Evolutionary conservation across 179 eudicot species (phyloP), one percentile per base, ranked within the genome.

Genomic region (Pouteria campechiana): DNA sequence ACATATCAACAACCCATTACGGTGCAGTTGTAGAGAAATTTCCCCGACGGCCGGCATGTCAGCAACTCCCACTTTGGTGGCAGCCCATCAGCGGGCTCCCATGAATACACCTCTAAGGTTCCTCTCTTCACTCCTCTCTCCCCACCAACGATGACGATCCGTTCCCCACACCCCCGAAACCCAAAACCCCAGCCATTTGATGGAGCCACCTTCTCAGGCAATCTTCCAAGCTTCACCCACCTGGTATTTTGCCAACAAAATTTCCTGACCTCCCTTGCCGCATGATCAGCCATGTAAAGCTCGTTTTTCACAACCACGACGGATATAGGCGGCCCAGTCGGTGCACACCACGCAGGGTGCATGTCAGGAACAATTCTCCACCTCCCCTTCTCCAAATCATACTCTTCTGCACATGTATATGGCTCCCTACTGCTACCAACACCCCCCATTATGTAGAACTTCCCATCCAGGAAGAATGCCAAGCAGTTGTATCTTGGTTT

Each of bases 141-240:
- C 1, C 71, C 67, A 4, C 67, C 71, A 29, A 69, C 38, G 21
- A 69, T 70, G 4, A 59, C 60, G 2, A 69, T 67, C 18, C 42
- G 54, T 29, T 65, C 55, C 0, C 71, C 71, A 24, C 71, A 64
- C 0, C 64, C 75, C 28, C 75, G 53, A 34, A 69, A 69, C 3
- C 71, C 71, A 25, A 69, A 36, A 27, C 75, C 75, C 75, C 75
- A 69, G 11, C 71, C 75, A 4, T 64, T 44, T 67, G 56, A 59
- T 3, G 71, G 64, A 46, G 32, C 58, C 3, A 54, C 75, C 7
- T 57, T 34, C 33, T 69, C 67, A 1, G 75, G 75, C 49, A 69
- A 55, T 18, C 59, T 64, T 31, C 70, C 70, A 3, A 69, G 60
- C 0, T 47, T 60, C 0, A 32, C 44, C 75, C 75, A 69, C 3